A percentile compares a stretch with the other conserved stretches of the same genome.
Conservation (phyloP, 2,329 filamentous ascomycete species). For the Thermochaetoides dissita region DNA sequence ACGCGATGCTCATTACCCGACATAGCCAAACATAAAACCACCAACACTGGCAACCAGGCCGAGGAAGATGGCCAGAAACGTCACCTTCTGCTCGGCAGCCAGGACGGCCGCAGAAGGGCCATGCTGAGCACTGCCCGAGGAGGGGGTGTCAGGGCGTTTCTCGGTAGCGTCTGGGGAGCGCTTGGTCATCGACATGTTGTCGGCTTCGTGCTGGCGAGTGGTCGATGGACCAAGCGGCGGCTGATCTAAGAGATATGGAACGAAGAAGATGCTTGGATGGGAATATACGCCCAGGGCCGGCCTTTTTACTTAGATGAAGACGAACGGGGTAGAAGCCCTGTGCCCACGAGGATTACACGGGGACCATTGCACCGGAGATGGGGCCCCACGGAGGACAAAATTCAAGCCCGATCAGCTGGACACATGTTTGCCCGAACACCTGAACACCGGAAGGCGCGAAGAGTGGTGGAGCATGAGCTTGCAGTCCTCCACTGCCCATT, state of each 20-base stretch:
- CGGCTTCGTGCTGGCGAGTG: too few relatives aligned
- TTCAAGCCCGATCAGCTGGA: slow-evolving; percentile 1
- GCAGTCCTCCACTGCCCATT: not conserved
- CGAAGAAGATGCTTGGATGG: too few relatives aligned
- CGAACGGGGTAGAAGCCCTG: too few relatives aligned
- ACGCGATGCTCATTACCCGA: slow-evolving; percentile 25
- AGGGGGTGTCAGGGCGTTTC: not conserved
- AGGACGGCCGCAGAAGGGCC: slow-evolving; percentile 1
- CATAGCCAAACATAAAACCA: slow-evolving; percentile 45
- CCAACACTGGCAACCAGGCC: slow-evolving; percentile 39
- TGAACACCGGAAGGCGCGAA: slow-evolving; percentile 1
- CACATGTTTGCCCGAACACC: not conserved
- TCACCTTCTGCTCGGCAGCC: slow-evolving; percentile 12
- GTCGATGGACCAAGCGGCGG: too few relatives aligned
- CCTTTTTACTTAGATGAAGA: too few relatives aligned
- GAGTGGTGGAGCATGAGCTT: not conserved
- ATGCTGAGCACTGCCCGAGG: not conserved
- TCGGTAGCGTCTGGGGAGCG: too few relatives aligned
- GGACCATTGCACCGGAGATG: not conserved
- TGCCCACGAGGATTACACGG: too few relatives aligned
- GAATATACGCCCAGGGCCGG: too few relatives aligned
- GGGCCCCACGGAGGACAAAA: not conserved
- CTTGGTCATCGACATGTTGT: slow-evolving; percentile 1
- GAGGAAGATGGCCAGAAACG: slow-evolving; percentile 24
- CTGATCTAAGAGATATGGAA: too few relatives aligned